Base-by-base conservation (phyloP, 2,329 filamentous ascomycete genomes). In the Coniella lustricola region DNA sequence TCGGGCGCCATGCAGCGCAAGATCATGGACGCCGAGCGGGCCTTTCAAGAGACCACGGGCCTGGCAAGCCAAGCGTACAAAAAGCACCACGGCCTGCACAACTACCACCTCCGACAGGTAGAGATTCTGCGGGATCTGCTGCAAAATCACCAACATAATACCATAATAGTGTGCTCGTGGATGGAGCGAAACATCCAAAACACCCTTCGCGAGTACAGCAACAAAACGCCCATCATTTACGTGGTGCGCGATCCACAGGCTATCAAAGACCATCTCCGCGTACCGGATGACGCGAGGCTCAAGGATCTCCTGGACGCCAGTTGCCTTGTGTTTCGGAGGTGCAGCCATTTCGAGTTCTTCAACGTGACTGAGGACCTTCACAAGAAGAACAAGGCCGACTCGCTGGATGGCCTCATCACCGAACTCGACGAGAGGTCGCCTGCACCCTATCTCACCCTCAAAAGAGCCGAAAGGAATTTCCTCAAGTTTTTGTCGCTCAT, bases 281-380 rank as follows among this genome's bases (percentile, higher is more conserved):
- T 76, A n/a, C 71, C 71, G 56, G 73, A 81, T 43, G 66, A 74
- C 22, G 67, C 72, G 33, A 80, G 78, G 55, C 71, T 84, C 2
- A 68, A 72, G 37, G 77, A 77, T 39, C 69, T 87, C 7, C 64
- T 87, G 21, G 71, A 74, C 16, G 73, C 75, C 13, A 79, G 75
- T 54, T 73, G 71, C 18, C 67, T 73, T 2, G 74, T 85, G 14
- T 81, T 86, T 56, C 73, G 82, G 42, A 73, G 72, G 2, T 87
- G 82, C 59, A 83, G 82, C 10, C 89, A 87, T 56, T 77, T 85
- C 53, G 85, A 90, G 59, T 90, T 88, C 62, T 88, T 82, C 68
- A 89, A 89, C 56, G 69, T 86, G 14, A 82, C 82, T 2, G 84
- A 87, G 59, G 50, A 53, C 22, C 18, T 53, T 35, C 29, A 35